A percentile compares a stretch with the other conserved stretches of the same genome.
phyloP scores from a whole-genome alignment of 345 rosid genomes.

The Rubroshorea leprosula region DNA sequence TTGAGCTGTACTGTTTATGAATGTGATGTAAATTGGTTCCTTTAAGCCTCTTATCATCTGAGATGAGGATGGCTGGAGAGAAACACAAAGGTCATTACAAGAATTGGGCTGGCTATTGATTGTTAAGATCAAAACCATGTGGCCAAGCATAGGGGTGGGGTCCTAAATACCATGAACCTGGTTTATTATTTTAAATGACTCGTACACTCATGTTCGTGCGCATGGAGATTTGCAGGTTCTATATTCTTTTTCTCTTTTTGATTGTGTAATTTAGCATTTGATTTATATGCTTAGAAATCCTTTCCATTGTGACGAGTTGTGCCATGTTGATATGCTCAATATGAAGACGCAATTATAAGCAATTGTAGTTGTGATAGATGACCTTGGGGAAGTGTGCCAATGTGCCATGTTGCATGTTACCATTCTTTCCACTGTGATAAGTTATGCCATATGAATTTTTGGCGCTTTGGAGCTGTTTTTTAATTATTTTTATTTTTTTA shows the following conservation, averaged over 20 bases:
- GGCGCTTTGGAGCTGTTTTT: not conserved
- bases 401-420: not conserved
- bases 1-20: conserved; percentile 18
- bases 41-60: conserved; percentile 12
- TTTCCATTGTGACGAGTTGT: conserved; percentile 6
- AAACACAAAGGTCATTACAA: conserved; percentile 55
- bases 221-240: conserved; percentile 7
- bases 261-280: conserved; percentile 15
- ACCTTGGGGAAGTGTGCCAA: too few species aligned
- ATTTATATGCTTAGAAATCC: not conserved
- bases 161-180: conserved; percentile 23
- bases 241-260: not conserved
- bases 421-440: too few species aligned
- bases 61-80: conserved; percentile 34
- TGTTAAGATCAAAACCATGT: conserved; percentile 38
- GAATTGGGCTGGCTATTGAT: conserved; percentile 28
- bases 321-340: not conserved
- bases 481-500: not conserved
- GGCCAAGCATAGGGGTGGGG: conserved; percentile 35
- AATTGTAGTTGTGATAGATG: too few species aligned
- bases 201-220: conserved; percentile 10
- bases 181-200: conserved; percentile 11
- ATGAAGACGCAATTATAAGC: conserved; percentile 4
- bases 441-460: too few species aligned
- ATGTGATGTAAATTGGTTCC: conserved; percentile 14